Evolutionary conservation across 2,329 filamentous ascomycete species (phyloP), one percentile per base, ranked within the genome.

Genomic region (Xylariaceae sp.): DNA sequence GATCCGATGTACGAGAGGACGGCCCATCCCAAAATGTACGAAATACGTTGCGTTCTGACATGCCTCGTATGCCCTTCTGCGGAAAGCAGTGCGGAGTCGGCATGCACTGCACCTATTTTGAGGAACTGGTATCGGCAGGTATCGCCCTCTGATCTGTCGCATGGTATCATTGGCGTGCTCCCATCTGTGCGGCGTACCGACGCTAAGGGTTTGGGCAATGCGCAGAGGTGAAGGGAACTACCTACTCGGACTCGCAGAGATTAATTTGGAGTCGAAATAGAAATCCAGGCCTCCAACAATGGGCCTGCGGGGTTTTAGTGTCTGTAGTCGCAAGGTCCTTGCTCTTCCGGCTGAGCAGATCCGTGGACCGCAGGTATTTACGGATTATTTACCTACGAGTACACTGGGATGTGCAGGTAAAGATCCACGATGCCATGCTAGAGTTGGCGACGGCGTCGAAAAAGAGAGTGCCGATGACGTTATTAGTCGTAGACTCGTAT

Each of bases 331-430:
- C 17, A 18, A 34, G 34, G 34, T n/a, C 51, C 30, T 54, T 11
- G 7, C 55, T 49, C 61, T 55, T 60, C 62, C 61, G 61, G 63
- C 61, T 61, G 61, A 62, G 60, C 51, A 58, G 51, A 56, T 53
- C 51, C 51, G 57, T 18, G 17, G 17, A 2, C 17, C 51, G 57
- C 44, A 57, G 61, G 61, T 59, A 61, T 56, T 55, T 44, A 51
- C 37, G 23, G 23, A 30, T 30, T 30, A 30, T 30, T 30, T 30
- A 18, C 17, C 17, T 18, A 18, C 17, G 17, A 18, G 17, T 18
- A 30, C 23, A 30, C 23, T 30, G 23, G 23, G 23, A 30, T 30
- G 23, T 30, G 23, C 5, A 30, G 5, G 23, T 30, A 30, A 30
- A 30, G 4, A 30, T 5, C 23, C 23, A 6, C 23, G 23, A 30